Conservation (phyloP, 164 flowering plant species). For the Akebia trifoliata region DNA sequence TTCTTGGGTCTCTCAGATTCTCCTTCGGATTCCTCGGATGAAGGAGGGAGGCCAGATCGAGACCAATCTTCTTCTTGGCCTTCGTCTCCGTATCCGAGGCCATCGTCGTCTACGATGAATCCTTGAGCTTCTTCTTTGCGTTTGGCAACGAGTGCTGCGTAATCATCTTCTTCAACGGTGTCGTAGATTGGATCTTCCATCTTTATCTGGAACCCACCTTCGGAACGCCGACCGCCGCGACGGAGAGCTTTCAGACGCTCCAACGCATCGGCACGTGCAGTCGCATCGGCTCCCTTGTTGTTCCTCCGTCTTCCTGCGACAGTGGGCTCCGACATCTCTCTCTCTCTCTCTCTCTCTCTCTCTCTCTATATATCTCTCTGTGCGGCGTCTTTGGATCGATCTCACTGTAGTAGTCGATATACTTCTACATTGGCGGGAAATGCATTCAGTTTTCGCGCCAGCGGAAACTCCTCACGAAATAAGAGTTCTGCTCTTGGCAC, state of each 20-base stretch:
- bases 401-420: too few relatives aligned
- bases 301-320: conserved; percentile 36
- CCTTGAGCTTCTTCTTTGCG: conserved; percentile 61
- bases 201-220: conserved; percentile 50
- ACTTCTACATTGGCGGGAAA: too few relatives aligned
- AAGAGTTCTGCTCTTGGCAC: too few relatives aligned
- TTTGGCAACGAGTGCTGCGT: conserved; percentile 59
- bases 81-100: conserved; percentile 74
- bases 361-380: too few relatives aligned
- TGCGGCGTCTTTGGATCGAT: too few relatives aligned
- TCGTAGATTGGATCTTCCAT: conserved; percentile 80
- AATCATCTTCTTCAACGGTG: conserved; percentile 68
- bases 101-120: conserved; percentile 82
- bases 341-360: conserved; percentile 16
- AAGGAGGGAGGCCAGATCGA: conserved; percentile 30
- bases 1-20: conserved; percentile 41
- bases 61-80: conserved; percentile 97
- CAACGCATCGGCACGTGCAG: conserved; percentile 42
- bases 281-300: conserved; percentile 47
- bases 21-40: conserved; percentile 67
- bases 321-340: conserved; percentile 32
- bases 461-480: too few relatives aligned
- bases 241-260: conserved; percentile 62
- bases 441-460: too few relatives aligned
- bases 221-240: conserved; percentile 52